A percentile compares a stretch with the other conserved stretches of the same genome.
phyloP scores from a whole-genome alignment of 768 basidiomycete species.

The Xerocomus brunneocitrinus region DNA sequence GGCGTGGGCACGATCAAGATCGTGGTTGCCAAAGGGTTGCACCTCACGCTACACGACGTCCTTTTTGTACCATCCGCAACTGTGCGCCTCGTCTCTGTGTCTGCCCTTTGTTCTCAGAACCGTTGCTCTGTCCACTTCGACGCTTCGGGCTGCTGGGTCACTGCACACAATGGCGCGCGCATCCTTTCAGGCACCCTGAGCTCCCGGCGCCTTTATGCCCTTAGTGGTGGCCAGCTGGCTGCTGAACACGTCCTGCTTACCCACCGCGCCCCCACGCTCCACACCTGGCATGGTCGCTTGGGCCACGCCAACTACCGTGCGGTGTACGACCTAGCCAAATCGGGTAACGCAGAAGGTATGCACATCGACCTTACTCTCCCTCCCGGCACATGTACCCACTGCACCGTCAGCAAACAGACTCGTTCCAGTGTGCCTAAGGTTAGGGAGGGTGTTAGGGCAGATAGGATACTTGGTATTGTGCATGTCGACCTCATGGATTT shows the following conservation, averaged over 20 bases:
- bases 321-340: too few relatives aligned
- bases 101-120: too few relatives aligned
- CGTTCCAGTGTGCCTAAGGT: slow-evolving; percentile 28
- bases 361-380: not conserved
- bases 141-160: slow-evolving; percentile 3
- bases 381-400: slow-evolving; percentile 28
- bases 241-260: slow-evolving; percentile 17
- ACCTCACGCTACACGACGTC: slow-evolving; percentile 12
- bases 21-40: slow-evolving; percentile 1
- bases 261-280: slow-evolving; percentile 3
- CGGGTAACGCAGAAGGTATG: slow-evolving; percentile 8
- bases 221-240: not conserved
- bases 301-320: slow-evolving; percentile 27
- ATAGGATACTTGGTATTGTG: slow-evolving; percentile 19
- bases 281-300: slow-evolving; percentile 28
- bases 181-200: slow-evolving; percentile 1
- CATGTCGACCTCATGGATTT: slow-evolving; percentile 29
- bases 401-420: slow-evolving; percentile 39
- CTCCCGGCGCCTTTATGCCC: not conserved
- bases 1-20: slow-evolving; percentile 11
- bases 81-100: slow-evolving; percentile 24
- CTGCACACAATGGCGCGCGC: too few relatives aligned
- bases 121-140: slow-evolving; percentile 19
- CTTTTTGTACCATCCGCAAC: slow-evolving; percentile 22
- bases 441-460: slow-evolving; percentile 26